Conservation (phyloP, 2,329 filamentous ascomycete genomes). For the Phyllachora maydis region DNA sequence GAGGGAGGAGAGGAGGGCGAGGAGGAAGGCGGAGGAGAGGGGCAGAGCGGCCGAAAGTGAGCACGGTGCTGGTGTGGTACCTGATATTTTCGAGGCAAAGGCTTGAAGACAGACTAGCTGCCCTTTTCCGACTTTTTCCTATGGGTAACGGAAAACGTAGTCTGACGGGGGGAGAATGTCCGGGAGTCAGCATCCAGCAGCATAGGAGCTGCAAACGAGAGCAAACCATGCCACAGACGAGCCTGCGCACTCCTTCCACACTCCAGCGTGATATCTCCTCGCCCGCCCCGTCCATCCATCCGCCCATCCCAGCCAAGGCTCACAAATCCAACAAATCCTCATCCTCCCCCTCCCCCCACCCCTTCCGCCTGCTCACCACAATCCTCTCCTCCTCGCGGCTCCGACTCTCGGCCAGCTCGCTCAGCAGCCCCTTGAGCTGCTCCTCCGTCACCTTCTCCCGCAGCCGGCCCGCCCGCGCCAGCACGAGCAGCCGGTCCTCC, state of each 20-base stretch:
- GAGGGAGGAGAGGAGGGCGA: conserved; percentile 46
- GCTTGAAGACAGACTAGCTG: too few species aligned
- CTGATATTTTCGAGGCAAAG: too few species aligned
- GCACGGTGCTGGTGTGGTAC: not conserved
- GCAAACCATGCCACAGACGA: too few species aligned
- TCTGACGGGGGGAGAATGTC: too few species aligned
- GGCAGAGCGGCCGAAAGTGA: too few species aligned
- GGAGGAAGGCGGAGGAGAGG: conserved; percentile 23
- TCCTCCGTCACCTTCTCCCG: conserved; percentile 74
- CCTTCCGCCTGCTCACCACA: conserved; percentile 66
- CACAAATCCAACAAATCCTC: conserved; percentile 47
- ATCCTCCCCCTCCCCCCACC: conserved; percentile 70
- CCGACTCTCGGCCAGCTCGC: conserved; percentile 67
- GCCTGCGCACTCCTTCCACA: too few species aligned
- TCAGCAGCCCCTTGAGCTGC: conserved; percentile 81
- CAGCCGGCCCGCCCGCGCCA: conserved; percentile 75
- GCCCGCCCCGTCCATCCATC: not conserved
- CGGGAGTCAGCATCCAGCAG: too few species aligned
- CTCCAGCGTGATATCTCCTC: too few species aligned
- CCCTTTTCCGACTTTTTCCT: not conserved
- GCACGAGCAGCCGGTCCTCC: conserved; percentile 81
- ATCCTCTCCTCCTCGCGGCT: conserved; percentile 66
- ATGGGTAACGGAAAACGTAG: too few species aligned
- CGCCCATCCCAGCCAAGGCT: conserved; percentile 3
- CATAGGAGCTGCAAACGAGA: too few species aligned